Evolutionary conservation across 2,329 filamentous ascomycete species (phyloP).

Genomic region (Xylaria sp.): DNA sequence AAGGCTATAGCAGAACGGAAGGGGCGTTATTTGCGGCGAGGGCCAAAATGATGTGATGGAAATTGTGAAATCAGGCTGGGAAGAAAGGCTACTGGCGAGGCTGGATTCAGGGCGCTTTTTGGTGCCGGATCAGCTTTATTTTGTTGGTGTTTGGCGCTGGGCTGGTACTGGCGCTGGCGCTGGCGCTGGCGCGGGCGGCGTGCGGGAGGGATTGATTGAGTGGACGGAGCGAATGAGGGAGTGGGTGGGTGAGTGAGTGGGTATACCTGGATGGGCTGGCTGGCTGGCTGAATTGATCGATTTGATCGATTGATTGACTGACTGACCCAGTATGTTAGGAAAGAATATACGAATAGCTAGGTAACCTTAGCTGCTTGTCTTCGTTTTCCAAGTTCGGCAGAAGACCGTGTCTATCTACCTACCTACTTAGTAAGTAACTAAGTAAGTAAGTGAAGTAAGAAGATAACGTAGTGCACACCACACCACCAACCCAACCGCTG

Average conservation of each 20-base stretch:
- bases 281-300: too few species aligned
- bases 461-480: neutral
- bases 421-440: neutral
- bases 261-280: conserved; percentile 1
- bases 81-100: conserved; percentile 41
- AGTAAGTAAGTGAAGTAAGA: neutral
- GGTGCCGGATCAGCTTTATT: conserved; percentile 19
- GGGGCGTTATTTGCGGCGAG: conserved; percentile 20
- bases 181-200: conserved; percentile 22
- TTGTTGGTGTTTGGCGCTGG: too few species aligned
- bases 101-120: conserved; percentile 36
- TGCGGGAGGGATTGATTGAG: conserved; percentile 19
- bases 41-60: conserved; percentile 8
- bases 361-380: neutral
- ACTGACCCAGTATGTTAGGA: neutral
- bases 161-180: conserved; percentile 1
- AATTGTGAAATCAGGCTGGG: conserved; percentile 39
- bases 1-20: conserved; percentile 23
- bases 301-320: neutral
- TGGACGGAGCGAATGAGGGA: neutral
- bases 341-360: neutral
- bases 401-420: neutral
- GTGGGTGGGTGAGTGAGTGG: neutral
- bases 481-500: neutral
- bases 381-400: neutral